A percentile compares a stretch with the other conserved stretches of the same genome.
These are phyloP conservation scores for Rhodotorula sphaerocarpa DNA, from an alignment of 768 basidiomycete species.

Conservation along the genomic window DNA sequence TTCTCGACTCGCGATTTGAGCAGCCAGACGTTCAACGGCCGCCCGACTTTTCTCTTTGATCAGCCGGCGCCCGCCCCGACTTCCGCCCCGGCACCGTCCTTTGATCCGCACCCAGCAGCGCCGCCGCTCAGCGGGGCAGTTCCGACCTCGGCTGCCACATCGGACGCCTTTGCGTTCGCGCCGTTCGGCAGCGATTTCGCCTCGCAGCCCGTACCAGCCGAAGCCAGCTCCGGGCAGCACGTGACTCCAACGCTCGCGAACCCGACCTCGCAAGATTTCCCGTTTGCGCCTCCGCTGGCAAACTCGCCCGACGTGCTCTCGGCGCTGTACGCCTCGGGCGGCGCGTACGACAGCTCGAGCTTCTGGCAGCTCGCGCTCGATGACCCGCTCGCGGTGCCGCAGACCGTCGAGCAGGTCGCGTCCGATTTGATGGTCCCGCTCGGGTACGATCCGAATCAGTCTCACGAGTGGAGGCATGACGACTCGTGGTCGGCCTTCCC, in stretches of 20 bases:
- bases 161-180: not conserved
- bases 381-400: conserved; percentile 1
- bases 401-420: not conserved
- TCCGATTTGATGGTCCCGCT: not conserved
- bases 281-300: too few relatives aligned
- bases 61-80: too few relatives aligned
- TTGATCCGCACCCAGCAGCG: not conserved
- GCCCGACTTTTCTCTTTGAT: conserved; percentile 16
- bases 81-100: too few relatives aligned
- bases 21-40: conserved; percentile 16
- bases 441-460: not conserved
- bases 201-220: not conserved
- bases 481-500: too few relatives aligned
- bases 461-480: too few relatives aligned
- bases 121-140: too few relatives aligned
- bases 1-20: conserved; percentile 29
- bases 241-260: not conserved
- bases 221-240: not conserved
- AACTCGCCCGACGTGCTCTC: too few relatives aligned
- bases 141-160: not conserved
- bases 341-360: not conserved
- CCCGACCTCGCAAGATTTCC: not conserved
- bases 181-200: not conserved
- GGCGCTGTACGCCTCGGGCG: not conserved
- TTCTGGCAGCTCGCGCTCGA: conserved; percentile 3